These are phyloP conservation scores for Meyerozyma athensensis DNA, from an alignment of 1,139 yeast species.

Conservation along the genomic window DNA sequence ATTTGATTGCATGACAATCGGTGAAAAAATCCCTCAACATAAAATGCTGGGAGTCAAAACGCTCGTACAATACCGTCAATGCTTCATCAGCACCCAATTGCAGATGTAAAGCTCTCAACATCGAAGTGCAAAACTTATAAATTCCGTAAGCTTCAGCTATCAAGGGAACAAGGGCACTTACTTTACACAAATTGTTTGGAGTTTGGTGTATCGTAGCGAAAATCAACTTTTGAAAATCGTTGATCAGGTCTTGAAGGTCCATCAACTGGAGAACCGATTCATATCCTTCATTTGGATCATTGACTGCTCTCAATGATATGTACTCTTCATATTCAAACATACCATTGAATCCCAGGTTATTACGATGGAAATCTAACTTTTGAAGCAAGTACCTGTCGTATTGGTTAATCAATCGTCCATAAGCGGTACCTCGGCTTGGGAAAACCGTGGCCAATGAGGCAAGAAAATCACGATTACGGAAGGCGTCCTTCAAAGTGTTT, in stretches of 20 bases:
- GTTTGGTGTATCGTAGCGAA: slow-evolving; percentile 70
- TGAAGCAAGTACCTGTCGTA: slow-evolving; percentile 61
- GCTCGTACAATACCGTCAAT: slow-evolving; percentile 64
- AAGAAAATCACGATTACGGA: slow-evolving; percentile 53
- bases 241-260: slow-evolving; percentile 81
- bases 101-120: slow-evolving; percentile 84
- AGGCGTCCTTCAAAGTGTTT: slow-evolving; percentile 76
- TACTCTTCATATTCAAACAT: slow-evolving; percentile 96
- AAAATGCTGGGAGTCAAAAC: slow-evolving; percentile 76
- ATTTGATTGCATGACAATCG: slow-evolving; percentile 82
- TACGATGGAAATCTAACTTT: slow-evolving; percentile 78
- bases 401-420: slow-evolving; percentile 72
- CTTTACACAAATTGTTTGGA: slow-evolving; percentile 71
- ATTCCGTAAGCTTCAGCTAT: slow-evolving; percentile 94
- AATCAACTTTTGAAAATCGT: slow-evolving; percentile 71
- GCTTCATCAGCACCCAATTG: slow-evolving; percentile 78
- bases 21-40: slow-evolving; percentile 82
- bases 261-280: slow-evolving; percentile 83
- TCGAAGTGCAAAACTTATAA: slow-evolving; percentile 80
- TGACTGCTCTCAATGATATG: slow-evolving; percentile 78
- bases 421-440: slow-evolving; percentile 45
- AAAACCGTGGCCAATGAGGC: slow-evolving; percentile 39
- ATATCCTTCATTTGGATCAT: slow-evolving; percentile 94
- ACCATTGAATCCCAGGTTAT: slow-evolving; percentile 88
- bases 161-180: slow-evolving; percentile 84